phyloP scores from a whole-genome alignment of 2,329 filamentous ascomycete species.

The Colletotrichum sp. region DNA sequence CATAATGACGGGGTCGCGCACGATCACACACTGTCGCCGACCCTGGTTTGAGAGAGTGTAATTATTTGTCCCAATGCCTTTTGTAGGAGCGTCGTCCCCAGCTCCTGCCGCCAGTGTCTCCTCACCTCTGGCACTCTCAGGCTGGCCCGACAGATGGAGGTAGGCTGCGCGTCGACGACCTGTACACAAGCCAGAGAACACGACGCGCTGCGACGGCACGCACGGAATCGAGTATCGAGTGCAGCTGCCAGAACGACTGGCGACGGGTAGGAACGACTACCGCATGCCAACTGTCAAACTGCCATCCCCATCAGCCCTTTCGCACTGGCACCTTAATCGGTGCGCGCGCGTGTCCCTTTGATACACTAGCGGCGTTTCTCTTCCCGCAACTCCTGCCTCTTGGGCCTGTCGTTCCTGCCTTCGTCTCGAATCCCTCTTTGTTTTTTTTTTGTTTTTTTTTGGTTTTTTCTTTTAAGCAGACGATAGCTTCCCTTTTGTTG shows the following conservation, averaged over 20 bases:
- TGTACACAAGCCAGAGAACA: neutral
- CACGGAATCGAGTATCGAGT: neutral
- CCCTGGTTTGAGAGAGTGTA: neutral
- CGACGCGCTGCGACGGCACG: neutral
- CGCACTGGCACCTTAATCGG: neutral
- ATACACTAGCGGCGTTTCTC: conserved; percentile 10
- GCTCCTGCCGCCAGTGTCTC: neutral
- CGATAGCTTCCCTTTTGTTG: neutral
- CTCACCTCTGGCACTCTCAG: neutral
- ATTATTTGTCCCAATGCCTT: neutral
- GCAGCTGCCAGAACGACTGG: conserved; percentile 2
- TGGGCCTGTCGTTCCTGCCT: neutral
- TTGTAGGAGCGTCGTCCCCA: neutral
- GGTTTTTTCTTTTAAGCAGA: neutral
- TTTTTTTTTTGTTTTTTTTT: neutral
- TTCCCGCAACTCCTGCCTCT: neutral
- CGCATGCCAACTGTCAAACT: neutral
- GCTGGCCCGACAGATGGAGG: neutral
- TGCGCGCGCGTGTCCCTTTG: neutral
- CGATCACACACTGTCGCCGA: conserved; percentile 1
- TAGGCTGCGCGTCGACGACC: neutral
- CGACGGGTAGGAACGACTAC: neutral
- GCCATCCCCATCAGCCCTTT: neutral
- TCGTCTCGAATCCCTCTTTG: neutral
- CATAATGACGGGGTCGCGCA: neutral